Percentiles rank a stretch among this genome's conserved stretches.
Evolutionary conservation across 2,329 filamentous ascomycete species (phyloP).

Genomic region (Blastomyces emzantsi): DNA sequence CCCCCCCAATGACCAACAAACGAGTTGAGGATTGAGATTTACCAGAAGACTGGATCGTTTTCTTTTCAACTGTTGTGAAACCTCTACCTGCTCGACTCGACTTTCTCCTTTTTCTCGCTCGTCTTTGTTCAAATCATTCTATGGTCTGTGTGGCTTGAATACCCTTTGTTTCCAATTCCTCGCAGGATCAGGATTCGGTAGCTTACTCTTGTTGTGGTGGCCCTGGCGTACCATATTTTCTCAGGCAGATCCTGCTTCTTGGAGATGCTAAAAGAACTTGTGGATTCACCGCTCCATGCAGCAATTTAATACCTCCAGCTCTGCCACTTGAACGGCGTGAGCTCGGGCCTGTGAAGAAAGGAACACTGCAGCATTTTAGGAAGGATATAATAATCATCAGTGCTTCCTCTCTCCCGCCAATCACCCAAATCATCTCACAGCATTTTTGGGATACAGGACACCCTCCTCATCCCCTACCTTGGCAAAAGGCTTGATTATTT

Average conservation of each 20-base stretch:
- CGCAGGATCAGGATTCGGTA: not conserved
- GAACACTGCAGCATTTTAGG: not conserved
- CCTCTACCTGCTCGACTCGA: not conserved
- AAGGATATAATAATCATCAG: not conserved
- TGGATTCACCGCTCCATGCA: slow-evolving; percentile 1
- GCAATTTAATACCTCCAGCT: slow-evolving; percentile 4
- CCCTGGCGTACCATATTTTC: slow-evolving; percentile 1
- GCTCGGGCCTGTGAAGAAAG: not conserved
- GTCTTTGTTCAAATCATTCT: slow-evolving; percentile 2
- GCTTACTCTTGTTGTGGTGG: not conserved
- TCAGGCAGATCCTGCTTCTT: not conserved
- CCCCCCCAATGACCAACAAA: not conserved
- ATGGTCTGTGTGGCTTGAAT: slow-evolving; percentile 2
- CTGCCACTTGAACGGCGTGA: slow-evolving; percentile 3
- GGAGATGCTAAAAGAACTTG: not conserved
- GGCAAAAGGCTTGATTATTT: not conserved
- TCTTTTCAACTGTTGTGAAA: not conserved
- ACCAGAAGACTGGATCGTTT: not conserved
- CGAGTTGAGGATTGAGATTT: not conserved
- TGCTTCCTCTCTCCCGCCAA: not conserved
- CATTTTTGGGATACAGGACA: not conserved
- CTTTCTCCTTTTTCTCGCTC: not conserved
- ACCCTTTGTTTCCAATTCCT: slow-evolving; percentile 5
- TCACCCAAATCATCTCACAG: not conserved
- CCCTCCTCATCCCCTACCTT: not conserved